Percentiles rank a stretch among this genome's conserved stretches.
These are phyloP conservation scores for Venustampulla echinocandica DNA, from an alignment of 495 filamentous ascomycete genomes.

Conservation along the genomic window DNA sequence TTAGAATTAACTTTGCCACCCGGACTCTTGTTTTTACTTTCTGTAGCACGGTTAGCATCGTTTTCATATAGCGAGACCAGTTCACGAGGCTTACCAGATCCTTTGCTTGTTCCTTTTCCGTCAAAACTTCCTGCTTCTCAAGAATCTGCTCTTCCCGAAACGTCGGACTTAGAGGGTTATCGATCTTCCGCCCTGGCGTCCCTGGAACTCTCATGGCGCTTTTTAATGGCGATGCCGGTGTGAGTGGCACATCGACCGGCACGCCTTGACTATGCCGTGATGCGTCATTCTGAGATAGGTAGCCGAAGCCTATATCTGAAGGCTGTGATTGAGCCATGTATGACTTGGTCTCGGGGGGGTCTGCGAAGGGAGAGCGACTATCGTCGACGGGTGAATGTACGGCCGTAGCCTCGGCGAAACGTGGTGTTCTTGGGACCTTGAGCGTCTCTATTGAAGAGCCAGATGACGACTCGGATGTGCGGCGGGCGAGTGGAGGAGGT, in stretches of 20 bases:
- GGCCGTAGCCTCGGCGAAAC: conserved; percentile 84
- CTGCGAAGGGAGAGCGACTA: conserved; percentile 57
- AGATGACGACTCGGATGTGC: conserved; percentile 40
- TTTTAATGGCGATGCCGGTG: conserved; percentile 69
- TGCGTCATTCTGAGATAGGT: conserved; percentile 55
- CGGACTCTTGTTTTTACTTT: conserved; percentile 88
- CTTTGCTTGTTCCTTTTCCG: conserved; percentile 70
- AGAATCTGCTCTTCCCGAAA: conserved; percentile 77
- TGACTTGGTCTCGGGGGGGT: conserved; percentile 44
- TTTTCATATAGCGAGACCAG: conserved; percentile 25
- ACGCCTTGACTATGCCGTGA: conserved; percentile 33
- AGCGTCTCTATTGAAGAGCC: conserved; percentile 45
- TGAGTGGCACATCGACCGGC: conserved; percentile 40
- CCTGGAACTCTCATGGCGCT: conserved; percentile 81
- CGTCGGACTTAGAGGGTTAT: conserved; percentile 73
- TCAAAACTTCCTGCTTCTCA: conserved; percentile 67
- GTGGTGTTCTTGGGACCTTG: conserved; percentile 65
- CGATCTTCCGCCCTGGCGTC: conserved; percentile 55
- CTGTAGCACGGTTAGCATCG: conserved; percentile 37
- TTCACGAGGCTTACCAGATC: conserved; percentile 62
- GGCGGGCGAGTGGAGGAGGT: conserved; percentile 37
- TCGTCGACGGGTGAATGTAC: conserved; percentile 75
- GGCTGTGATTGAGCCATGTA: conserved; percentile 55
- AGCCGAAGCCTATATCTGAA: conserved; percentile 87
- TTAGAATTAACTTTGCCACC: conserved; percentile 87